Conservation (phyloP, 164 flowering plant species). For the Dillenia turbinata region DNA sequence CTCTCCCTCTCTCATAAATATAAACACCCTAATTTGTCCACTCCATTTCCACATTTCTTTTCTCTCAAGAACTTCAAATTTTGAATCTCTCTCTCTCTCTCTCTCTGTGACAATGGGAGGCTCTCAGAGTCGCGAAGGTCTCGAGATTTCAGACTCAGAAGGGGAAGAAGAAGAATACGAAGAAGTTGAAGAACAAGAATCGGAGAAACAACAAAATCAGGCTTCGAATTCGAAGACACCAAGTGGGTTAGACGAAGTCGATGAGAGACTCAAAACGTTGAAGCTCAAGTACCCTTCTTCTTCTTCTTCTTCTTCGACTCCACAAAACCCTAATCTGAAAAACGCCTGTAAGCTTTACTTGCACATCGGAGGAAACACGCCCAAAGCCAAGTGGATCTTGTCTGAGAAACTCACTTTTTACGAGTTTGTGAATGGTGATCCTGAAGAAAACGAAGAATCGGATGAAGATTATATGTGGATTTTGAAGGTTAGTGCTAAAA, state of each 20-base stretch:
- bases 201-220: not conserved
- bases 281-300: slow-evolving; percentile 70
- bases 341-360: slow-evolving; percentile 73
- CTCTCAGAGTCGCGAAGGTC: slow-evolving; percentile 60
- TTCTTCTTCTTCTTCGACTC: slow-evolving; percentile 3
- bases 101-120: slow-evolving; percentile 42
- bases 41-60: no score
- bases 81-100: not conserved
- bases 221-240: slow-evolving; percentile 23
- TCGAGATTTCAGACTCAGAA: slow-evolving; percentile 54
- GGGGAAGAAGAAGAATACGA: slow-evolving; percentile 1
- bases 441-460: slow-evolving; percentile 23
- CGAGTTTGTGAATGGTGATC: slow-evolving; percentile 20
- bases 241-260: slow-evolving; percentile 63
- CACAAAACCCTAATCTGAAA: slow-evolving; percentile 24
- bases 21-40: no score
- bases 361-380: slow-evolving; percentile 59
- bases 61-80: no score
- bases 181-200: slow-evolving; percentile 15
- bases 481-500: slow-evolving; percentile 49
- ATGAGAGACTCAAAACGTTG: slow-evolving; percentile 59
- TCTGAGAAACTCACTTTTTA: slow-evolving; percentile 38
- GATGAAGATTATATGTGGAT: slow-evolving; percentile 36
- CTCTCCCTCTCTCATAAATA: no score
- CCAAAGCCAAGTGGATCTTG: slow-evolving; percentile 56